Conservation (phyloP, 345 rosid genomes). For the Capsella bursapastoris region DNA sequence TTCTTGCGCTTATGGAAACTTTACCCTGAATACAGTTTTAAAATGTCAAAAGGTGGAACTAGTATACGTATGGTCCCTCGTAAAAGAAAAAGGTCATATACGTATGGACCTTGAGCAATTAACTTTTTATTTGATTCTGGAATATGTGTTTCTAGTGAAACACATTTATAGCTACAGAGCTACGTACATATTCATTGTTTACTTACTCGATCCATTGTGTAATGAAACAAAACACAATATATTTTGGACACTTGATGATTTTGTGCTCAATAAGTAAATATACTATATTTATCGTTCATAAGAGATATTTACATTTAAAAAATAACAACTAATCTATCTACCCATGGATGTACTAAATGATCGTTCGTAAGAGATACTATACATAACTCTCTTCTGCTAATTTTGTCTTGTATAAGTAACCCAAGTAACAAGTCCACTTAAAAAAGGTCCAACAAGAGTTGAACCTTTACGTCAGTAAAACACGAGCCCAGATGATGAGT, state of each 20-base stretch:
- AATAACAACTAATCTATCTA: not conserved
- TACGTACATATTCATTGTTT: not conserved
- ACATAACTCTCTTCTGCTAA: not conserved
- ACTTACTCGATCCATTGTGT: conserved; percentile 17
- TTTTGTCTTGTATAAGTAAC: not conserved
- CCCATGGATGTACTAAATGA: not conserved
- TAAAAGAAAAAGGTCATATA: conserved; percentile 18
- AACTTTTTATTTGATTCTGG: conserved; percentile 36
- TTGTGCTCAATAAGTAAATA: too few species aligned
- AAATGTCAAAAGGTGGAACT: conserved; percentile 14
- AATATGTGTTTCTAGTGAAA: conserved; percentile 34
- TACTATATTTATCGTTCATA: not conserved
- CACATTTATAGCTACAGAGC: conserved; percentile 18
- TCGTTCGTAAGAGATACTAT: not conserved
- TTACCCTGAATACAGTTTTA: not conserved
- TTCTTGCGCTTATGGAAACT: conserved; percentile 23
- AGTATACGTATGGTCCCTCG: conserved; percentile 34
- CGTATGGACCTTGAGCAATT: conserved; percentile 25
- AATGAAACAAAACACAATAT: not conserved
- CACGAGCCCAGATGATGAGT: not conserved
- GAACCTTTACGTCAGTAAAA: not conserved
- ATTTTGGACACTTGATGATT: not conserved
- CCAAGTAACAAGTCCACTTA: not conserved
- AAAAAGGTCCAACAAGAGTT: not conserved
- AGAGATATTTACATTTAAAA: not conserved